phyloP scores from a whole-genome alignment of 2,329 filamentous ascomycete species.

The Colletotrichum somersetense region DNA sequence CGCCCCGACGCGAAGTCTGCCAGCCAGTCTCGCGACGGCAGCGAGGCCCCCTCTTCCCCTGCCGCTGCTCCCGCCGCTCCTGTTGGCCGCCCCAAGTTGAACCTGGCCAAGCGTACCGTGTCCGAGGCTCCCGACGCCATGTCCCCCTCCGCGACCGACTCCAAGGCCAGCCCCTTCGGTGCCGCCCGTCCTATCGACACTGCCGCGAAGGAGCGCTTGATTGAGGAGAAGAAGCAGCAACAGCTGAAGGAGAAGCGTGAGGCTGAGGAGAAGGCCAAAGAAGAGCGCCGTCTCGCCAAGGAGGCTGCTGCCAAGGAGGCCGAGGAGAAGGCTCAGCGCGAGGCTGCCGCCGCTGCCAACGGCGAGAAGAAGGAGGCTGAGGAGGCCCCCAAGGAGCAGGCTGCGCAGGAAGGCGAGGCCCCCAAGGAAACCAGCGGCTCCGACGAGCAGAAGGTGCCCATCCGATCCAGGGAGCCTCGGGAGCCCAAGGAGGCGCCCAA shows the following conservation, averaged over 20 bases:
- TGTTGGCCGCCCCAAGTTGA: constrained; percentile 81
- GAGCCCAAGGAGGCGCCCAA: constrained; percentile 62
- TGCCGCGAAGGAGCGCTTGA: constrained; percentile 85
- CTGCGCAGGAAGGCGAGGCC: constrained; percentile 49
- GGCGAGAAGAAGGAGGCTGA: constrained; percentile 50
- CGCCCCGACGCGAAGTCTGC: constrained; percentile 79
- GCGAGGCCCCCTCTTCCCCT: constrained; percentile 81
- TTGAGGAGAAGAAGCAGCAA: constrained; percentile 88
- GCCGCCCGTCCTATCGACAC: constrained; percentile 95
- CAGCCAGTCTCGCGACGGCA: constrained; percentile 77
- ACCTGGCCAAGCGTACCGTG: constrained; percentile 91
- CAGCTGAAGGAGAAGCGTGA: constrained; percentile 86
- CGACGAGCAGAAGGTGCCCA: constrained; percentile 63
- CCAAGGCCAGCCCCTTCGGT: constrained; percentile 94
- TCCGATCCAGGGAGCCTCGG: constrained; percentile 53
- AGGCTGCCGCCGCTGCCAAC: constrained; percentile 50
- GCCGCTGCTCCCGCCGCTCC: constrained; percentile 65
- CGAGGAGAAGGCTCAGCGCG: constrained; percentile 59
- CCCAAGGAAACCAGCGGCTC: constrained; percentile 51
- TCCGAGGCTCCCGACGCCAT: constrained; percentile 73
- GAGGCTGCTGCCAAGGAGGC: constrained; percentile 73
- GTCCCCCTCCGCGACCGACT: constrained; percentile 69
- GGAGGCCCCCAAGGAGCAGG: constrained; percentile 42
- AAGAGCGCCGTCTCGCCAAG: constrained; percentile 75
- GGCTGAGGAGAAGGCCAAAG: constrained; percentile 86